A percentile compares a stretch with the other conserved stretches of the same genome.
phyloP scores from a whole-genome alignment of 768 basidiomycete genomes.

The Naganishia friedmannii region DNA sequence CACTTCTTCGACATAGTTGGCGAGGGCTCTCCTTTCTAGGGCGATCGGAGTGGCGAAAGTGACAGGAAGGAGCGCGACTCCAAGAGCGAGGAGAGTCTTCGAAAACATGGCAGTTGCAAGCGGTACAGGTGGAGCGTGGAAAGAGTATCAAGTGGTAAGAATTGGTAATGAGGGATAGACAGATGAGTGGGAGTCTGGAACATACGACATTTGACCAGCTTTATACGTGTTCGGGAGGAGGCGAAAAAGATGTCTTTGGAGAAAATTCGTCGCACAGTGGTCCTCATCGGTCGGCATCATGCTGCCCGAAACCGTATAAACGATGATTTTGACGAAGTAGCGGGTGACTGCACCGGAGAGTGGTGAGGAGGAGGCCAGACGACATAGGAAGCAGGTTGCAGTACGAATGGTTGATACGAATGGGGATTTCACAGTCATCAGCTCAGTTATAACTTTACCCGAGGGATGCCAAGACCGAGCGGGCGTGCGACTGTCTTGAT shows the following conservation, averaged over 20 bases:
- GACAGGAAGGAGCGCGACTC: conserved; percentile 27
- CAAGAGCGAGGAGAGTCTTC: conserved; percentile 16
- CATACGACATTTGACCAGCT: not conserved
- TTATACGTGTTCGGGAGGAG: not conserved
- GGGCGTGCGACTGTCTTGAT: not conserved
- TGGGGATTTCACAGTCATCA: not conserved
- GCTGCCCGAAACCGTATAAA: not conserved
- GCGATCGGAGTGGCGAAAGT: conserved; percentile 34
- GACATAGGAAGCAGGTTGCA: not conserved
- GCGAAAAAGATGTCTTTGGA: too few species aligned
- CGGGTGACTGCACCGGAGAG: not conserved
- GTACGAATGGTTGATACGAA: not conserved
- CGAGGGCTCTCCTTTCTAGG: conserved; percentile 35
- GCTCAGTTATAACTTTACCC: not conserved
- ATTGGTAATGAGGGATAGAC: not conserved
- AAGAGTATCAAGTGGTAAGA: conserved; percentile 16
- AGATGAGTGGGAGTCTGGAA: not conserved
- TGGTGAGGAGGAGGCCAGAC: not conserved
- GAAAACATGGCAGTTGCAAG: conserved; percentile 35
- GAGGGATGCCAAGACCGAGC: conserved; percentile 1
- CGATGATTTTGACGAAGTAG: not conserved
- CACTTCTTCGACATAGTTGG: conserved; percentile 34
- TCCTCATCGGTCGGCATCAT: not conserved
- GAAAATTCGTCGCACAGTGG: not conserved
- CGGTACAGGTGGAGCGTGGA: not conserved